Evolutionary conservation across 169 alveolate species (phyloP), one percentile per base, ranked within the genome.

Genomic region (Babesia bigemina): DNA sequence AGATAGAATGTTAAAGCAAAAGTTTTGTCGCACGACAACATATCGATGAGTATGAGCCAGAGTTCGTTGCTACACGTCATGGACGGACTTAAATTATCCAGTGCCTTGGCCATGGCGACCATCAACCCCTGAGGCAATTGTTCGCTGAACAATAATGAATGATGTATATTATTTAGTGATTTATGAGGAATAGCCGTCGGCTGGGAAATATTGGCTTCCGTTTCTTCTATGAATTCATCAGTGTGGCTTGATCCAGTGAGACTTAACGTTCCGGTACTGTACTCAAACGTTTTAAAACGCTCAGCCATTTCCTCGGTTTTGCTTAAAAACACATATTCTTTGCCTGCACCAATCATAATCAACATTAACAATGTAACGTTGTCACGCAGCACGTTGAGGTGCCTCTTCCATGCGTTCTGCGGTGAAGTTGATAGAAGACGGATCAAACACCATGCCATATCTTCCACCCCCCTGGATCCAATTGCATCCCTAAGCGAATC

Each of bases 21-120:
- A 45, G 2, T 21, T 11, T 11, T 33, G 21, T 50, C n/a, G 50
- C 53, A 12, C 14, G 58, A 9, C 52, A 67, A 36, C 28, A 55
- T 13, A n/a, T 49, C 63, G 26, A 67, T 26, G 7, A 67, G 24
- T 4, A 67, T 22, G 29, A 67, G 65, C 76, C 50, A 67, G 52
- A 55, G 42, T 36, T 67, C 76, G 67, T 67, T 50, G 39, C 52
- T 6, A 65, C 65, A 67, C 7, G 53, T 24, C 7, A 29, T 55
- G 22, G 67, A 13, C 4, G 76, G 47, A 44, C 47, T 21, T 14
- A 52, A 7, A 29, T 13, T 26, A 4, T 17, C 42, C 33, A 67
- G 29, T 22, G 66, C 66, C 26, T 67, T 67, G 17, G 66, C 76
- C 67, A 67, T 28, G 6, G 56, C n/a, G 9, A 45, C 65, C 63